These are phyloP conservation scores for Sicyos edulis DNA, from an alignment of 306 rosid genomes.

Conservation along the genomic window DNA sequence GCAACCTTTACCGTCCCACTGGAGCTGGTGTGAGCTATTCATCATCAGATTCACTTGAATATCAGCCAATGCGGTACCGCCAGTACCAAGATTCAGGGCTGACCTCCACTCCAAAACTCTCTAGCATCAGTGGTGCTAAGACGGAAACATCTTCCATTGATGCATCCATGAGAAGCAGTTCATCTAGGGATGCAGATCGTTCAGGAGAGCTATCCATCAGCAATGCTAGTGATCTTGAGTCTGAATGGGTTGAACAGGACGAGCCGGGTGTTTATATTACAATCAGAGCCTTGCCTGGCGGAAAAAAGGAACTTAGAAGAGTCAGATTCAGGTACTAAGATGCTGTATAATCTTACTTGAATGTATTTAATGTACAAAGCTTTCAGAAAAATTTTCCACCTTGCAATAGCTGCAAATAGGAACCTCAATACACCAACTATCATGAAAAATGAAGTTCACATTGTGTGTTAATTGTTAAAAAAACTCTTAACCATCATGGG, in stretches of 20 bases:
- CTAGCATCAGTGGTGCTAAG: conserved; percentile 59
- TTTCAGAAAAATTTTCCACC: neutral
- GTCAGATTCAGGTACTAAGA: conserved; percentile 79
- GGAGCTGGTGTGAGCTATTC: conserved; percentile 68
- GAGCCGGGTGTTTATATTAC: conserved; percentile 99
- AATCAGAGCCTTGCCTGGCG: conserved; percentile 77
- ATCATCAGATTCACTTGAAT: conserved; percentile 84
- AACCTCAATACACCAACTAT: neutral
- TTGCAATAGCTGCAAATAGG: neutral
- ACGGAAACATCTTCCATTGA: conserved; percentile 76
- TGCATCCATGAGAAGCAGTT: conserved; percentile 82
- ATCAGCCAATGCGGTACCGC: conserved; percentile 47
- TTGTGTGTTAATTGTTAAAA: neutral
- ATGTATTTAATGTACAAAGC: neutral
- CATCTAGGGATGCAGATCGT: conserved; percentile 70
- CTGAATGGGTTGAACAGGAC: conserved; percentile 97
- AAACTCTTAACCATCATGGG: too few relatives aligned
- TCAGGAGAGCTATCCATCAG: conserved; percentile 85
- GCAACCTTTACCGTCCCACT: conserved; percentile 45
- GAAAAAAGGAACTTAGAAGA: conserved; percentile 83
- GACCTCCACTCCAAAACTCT: conserved; percentile 67
- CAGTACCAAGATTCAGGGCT: conserved; percentile 53
- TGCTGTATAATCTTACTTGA: neutral
- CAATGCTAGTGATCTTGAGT: conserved; percentile 94
- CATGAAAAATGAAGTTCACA: neutral